Evolutionary conservation across 139 green algal species (phyloP).

Genomic region (Zygnema cylindricum): DNA sequence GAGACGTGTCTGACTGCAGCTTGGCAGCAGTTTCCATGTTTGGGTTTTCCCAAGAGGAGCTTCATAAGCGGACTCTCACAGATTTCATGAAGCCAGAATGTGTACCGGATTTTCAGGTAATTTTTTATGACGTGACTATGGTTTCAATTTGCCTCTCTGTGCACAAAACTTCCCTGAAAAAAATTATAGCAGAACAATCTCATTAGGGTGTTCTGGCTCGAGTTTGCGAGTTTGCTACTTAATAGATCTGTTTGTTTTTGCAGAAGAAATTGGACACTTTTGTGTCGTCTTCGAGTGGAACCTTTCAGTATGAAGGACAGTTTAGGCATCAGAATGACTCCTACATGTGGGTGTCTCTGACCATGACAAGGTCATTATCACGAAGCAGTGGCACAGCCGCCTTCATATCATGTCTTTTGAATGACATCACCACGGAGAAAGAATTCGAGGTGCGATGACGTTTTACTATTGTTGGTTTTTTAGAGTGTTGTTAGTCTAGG

Average conservation of each 20-base stretch:
- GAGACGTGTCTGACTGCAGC: too few relatives aligned
- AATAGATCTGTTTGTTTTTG: too few relatives aligned
- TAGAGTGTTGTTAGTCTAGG: too few relatives aligned
- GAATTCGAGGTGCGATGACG: neutral
- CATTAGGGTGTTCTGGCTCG: too few relatives aligned
- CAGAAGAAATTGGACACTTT: neutral
- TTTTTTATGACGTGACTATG: too few relatives aligned
- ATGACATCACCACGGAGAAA: neutral
- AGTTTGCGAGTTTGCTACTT: too few relatives aligned
- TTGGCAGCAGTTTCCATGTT: neutral
- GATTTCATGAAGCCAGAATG: neutral
- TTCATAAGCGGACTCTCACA: neutral
- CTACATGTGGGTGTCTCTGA: neutral
- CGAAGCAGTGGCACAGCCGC: neutral
- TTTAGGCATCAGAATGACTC: neutral
- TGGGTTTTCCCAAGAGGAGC: neutral
- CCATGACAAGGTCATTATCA: neutral
- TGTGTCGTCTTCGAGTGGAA: neutral
- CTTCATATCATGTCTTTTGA: neutral
- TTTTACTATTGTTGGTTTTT: too few relatives aligned
- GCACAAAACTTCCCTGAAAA: too few relatives aligned
- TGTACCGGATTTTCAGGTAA: neutral
- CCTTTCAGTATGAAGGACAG: neutral
- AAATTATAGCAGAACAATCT: too few relatives aligned
- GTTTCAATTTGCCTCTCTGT: too few relatives aligned